A percentile compares a stretch with the other conserved stretches of the same genome.
phyloP scores from a whole-genome alignment of 108 stramenopile species.

The Skeletonema menzelii region DNA sequence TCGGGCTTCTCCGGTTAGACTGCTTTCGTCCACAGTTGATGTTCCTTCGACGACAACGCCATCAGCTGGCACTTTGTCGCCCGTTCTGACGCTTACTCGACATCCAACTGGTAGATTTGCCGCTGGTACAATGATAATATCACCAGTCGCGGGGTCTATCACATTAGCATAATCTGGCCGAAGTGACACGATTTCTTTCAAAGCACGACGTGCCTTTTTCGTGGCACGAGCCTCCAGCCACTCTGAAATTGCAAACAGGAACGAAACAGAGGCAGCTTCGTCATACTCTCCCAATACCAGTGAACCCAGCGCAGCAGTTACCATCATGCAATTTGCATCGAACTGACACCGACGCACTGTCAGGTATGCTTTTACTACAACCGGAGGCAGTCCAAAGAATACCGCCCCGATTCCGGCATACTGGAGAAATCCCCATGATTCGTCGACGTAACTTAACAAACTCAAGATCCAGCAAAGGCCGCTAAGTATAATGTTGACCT shows the following conservation, averaged over 20 bases:
- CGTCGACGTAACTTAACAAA: constrained; percentile 53
- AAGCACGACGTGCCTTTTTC: constrained; percentile 68
- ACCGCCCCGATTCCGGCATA: constrained; percentile 76
- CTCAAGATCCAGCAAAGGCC: constrained; percentile 79
- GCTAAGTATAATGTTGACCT: constrained; percentile 57
- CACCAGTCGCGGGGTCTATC: constrained; percentile 53
- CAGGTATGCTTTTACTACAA: constrained; percentile 70
- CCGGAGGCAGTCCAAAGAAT: constrained; percentile 78
- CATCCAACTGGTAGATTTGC: constrained; percentile 73
- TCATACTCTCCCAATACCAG: constrained; percentile 72
- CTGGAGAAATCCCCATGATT: constrained; percentile 52
- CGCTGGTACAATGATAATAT: constrained; percentile 73
- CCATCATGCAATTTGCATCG: constrained; percentile 95
- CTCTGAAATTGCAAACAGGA: constrained; percentile 84
- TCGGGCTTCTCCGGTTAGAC: constrained; percentile 88
- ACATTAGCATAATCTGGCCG: constrained; percentile 87
- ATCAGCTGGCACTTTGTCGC: constrained; percentile 94
- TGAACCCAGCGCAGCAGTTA: constrained; percentile 83
- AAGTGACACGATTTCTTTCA: constrained; percentile 68
- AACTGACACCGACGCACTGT: constrained; percentile 66
- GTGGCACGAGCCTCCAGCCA: constrained; percentile 80
- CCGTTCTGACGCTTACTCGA: constrained; percentile 83
- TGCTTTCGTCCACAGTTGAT: constrained; percentile 90
- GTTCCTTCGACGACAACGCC: constrained; percentile 87
- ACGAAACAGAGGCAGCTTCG: constrained; percentile 88